Conservation (phyloP, 2,329 filamentous ascomycete genomes). For the Dactylonectria estremocensis region DNA sequence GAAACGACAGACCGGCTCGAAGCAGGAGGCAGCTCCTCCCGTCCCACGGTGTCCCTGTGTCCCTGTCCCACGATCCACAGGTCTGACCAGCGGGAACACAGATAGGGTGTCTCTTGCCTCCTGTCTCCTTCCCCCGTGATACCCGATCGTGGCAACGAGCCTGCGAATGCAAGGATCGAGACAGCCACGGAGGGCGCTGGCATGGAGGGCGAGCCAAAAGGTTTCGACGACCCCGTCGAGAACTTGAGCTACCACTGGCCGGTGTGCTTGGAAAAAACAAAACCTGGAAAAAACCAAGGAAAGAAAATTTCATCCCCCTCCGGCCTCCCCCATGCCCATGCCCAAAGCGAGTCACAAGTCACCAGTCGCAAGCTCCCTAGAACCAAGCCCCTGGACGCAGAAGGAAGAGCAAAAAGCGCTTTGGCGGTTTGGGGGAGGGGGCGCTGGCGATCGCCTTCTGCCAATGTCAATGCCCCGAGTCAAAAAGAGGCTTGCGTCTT, state of each 20-base stretch:
- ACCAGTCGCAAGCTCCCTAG: not conserved
- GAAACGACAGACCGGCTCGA: constrained; percentile 27
- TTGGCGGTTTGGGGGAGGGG: not conserved
- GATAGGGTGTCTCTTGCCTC: not conserved
- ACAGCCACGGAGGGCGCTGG: constrained; percentile 20
- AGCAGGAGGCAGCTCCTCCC: not conserved
- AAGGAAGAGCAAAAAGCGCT: constrained; percentile 6
- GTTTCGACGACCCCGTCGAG: constrained; percentile 20
- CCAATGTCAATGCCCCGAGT: not conserved
- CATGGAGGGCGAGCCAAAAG: constrained; percentile 13
- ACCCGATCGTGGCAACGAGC: not conserved
- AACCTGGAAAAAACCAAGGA: constrained; percentile 11
- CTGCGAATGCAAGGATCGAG: constrained; percentile 11
- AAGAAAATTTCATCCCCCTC: constrained; percentile 1
- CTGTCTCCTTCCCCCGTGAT: not conserved
- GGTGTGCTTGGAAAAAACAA: constrained; percentile 26
- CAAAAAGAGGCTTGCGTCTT: constrained; percentile 16
- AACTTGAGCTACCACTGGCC: constrained; percentile 15
- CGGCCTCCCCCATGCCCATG: not conserved
- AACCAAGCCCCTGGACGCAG: constrained; percentile 6
- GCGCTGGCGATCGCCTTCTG: constrained; percentile 23
- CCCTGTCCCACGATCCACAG: too few relatives aligned
- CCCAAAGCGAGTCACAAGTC: constrained; percentile 2
- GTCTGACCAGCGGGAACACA: not conserved
- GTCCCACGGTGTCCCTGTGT: not conserved